These are phyloP conservation scores for Antrodiella citrinella DNA, from an alignment of 768 basidiomycete species.

Conservation along the genomic window DNA sequence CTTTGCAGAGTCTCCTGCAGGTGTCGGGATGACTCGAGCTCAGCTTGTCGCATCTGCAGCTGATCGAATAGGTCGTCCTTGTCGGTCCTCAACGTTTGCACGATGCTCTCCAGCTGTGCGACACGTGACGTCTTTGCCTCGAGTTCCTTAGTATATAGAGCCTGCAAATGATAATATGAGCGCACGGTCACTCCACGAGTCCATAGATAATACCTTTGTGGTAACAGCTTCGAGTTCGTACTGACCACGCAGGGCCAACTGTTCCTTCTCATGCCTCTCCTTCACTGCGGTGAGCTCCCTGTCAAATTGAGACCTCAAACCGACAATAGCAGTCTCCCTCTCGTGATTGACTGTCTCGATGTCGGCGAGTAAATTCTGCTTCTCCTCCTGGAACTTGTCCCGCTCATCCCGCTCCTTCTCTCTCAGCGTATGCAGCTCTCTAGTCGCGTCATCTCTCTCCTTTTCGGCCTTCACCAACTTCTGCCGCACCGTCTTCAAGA, in stretches of 20 bases:
- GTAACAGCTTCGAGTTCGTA: conserved; percentile 70
- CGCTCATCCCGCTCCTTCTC: conserved; percentile 48
- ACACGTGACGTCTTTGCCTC: conserved; percentile 54
- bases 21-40: conserved; percentile 75
- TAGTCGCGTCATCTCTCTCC: conserved; percentile 73
- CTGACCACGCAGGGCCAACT: conserved; percentile 54
- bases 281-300: conserved; percentile 53
- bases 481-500: conserved; percentile 92
- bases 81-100: conserved; percentile 62
- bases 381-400: conserved; percentile 43
- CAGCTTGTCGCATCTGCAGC: conserved; percentile 82
- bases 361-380: conserved; percentile 49
- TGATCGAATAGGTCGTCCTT: conserved; percentile 81
- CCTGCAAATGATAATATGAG: conserved; percentile 34
- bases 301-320: conserved; percentile 61
- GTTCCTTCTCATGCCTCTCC: conserved; percentile 73
- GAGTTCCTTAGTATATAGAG: conserved; percentile 60
- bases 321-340: conserved; percentile 52
- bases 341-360: conserved; percentile 53
- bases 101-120: conserved; percentile 56
- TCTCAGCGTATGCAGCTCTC: conserved; percentile 42
- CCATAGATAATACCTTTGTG: conserved; percentile 48
- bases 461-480: conserved; percentile 97
- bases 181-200: background rate
- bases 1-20: conserved; percentile 69